Conservation (phyloP, 306 rosid species). For the Sindora glabra region DNA sequence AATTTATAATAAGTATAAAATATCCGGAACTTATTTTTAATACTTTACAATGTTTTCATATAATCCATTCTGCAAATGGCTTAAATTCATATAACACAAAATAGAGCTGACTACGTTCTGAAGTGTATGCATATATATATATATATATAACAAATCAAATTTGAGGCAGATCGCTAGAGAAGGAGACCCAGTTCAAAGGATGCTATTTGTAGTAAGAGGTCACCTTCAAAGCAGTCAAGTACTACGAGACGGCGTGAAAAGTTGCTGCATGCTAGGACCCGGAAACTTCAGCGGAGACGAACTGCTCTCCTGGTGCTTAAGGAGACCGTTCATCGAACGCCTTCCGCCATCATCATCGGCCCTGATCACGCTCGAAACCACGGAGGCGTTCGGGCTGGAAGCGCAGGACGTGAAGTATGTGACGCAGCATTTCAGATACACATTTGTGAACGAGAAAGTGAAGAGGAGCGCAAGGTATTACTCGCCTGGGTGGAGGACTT, state of each 20-base stretch:
- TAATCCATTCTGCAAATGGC: no score
- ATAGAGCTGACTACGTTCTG: no score
- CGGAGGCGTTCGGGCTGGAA: conserved; percentile 19
- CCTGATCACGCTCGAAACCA: conserved; percentile 8
- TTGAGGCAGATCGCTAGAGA: conserved; percentile 28
- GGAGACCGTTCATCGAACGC: conserved; percentile 1
- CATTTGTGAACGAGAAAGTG: conserved; percentile 8
- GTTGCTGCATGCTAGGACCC: conserved; percentile 15
- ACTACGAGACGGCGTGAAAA: conserved; percentile 20
- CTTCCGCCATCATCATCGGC: conserved; percentile 31
- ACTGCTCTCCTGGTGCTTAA: conserved; percentile 37
- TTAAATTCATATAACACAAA: no score
- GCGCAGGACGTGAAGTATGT: conserved; percentile 21
- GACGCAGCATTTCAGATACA: conserved; percentile 23
- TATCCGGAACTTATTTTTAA: no score
- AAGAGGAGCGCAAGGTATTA: conserved; percentile 20
- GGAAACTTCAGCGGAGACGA: conserved; percentile 36
- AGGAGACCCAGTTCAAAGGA: conserved; percentile 35
- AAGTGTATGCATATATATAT: no score
- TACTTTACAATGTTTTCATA: no score
- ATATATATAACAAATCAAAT: no score
- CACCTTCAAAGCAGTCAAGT: conserved; percentile 22
- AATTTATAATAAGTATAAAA: no score
- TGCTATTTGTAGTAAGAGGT: conserved; percentile 28
- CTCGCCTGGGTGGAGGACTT: conserved; percentile 36